Percentiles rank a stretch among this genome's conserved stretches.
phyloP scores from a whole-genome alignment of 2,329 filamentous ascomycete genomes.

The Claviceps arundinis region DNA sequence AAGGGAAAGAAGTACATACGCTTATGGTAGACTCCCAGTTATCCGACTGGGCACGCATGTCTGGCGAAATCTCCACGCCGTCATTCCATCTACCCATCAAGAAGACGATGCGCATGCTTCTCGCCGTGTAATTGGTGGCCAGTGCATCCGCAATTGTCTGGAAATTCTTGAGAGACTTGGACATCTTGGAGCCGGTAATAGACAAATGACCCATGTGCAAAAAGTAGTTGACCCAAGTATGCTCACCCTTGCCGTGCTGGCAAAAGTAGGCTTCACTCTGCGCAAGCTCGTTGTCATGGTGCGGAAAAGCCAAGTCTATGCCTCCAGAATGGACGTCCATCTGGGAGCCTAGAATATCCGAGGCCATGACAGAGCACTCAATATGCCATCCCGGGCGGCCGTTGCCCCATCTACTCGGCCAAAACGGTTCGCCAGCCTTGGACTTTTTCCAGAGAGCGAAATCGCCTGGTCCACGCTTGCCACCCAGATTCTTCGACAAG shows the following conservation, averaged over 20 bases:
- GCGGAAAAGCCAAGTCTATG: conserved; percentile 80
- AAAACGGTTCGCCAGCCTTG: conserved; percentile 83
- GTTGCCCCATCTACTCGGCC: conserved; percentile 77
- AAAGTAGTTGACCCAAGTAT: conserved; percentile 92
- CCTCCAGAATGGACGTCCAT: conserved; percentile 93
- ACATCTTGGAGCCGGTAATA: conserved; percentile 90
- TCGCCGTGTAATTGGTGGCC: conserved; percentile 54
- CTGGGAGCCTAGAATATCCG: conserved; percentile 65
- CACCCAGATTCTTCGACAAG: conserved; percentile 45
- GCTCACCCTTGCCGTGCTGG: conserved; percentile 33
- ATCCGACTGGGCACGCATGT: conserved; percentile 60
- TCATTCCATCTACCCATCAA: conserved; percentile 82
- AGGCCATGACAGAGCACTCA: conserved; percentile 93
- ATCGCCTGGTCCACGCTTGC: conserved; percentile 66
- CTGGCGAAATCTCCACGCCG: conserved; percentile 78
- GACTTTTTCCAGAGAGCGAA: conserved; percentile 92
- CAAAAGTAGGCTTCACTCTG: conserved; percentile 80
- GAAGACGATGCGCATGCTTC: conserved; percentile 75
- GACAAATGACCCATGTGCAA: conserved; percentile 82
- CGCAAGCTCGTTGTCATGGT: conserved; percentile 85
- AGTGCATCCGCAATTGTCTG: conserved; percentile 82
- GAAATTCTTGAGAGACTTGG: conserved; percentile 90
- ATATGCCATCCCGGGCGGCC: conserved; percentile 94
- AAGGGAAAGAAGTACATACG: conserved; percentile 21
- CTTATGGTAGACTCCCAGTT: conserved; percentile 72